Base-by-base conservation (phyloP, 257 asterid genomes). In the Forsythia suspensa region DNA sequence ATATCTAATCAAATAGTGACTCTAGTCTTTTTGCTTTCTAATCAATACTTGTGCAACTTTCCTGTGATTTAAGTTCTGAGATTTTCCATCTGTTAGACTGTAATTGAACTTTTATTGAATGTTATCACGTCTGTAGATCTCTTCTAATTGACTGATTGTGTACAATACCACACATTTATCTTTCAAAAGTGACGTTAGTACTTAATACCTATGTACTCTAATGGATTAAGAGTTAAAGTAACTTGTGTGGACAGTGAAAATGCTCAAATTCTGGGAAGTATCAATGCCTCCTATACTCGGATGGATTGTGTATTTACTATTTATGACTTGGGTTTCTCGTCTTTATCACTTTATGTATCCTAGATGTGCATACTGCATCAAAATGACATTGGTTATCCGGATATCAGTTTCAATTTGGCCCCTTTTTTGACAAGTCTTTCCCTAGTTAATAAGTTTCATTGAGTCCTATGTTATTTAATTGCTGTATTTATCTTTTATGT, bases 401-500 rank as follows among this genome's bases (percentile, higher is more conserved):
- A 63, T 65, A 72, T 51, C 40, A 63, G 55, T 69, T 77, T 70
- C 85, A 52, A 12, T 74, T 36, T 70, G 55, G 67, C 69, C 29
- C 29, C 52, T 63, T 73, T 39, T 39, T 15, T 73, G 18, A 37
- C 59, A 38, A 48, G 44, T 63, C 36, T 65, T 59, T 15, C 67
- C 55, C 65, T 20, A 9, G 44, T 71, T 63, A 73, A 59, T 70
- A 57, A 66, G 70, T 63, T 24, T 63, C 40, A 59, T 8, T 3
- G 36, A 59, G 29, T 59, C 67, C 2, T 8, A 8, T 18, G 67
- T 48, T 24, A 40, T 42, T 42, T 37, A 37, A 73, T 72, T 55
- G 68, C 61, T 72, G 20, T 76, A 59, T 57, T 65, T 75, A n/a
- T 74, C 72, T 37, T 20, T 79, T 83, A 38, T 65, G 71, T 76